Conservation (phyloP, 2,329 filamentous ascomycete genomes). For the Fusarium sp. region DNA sequence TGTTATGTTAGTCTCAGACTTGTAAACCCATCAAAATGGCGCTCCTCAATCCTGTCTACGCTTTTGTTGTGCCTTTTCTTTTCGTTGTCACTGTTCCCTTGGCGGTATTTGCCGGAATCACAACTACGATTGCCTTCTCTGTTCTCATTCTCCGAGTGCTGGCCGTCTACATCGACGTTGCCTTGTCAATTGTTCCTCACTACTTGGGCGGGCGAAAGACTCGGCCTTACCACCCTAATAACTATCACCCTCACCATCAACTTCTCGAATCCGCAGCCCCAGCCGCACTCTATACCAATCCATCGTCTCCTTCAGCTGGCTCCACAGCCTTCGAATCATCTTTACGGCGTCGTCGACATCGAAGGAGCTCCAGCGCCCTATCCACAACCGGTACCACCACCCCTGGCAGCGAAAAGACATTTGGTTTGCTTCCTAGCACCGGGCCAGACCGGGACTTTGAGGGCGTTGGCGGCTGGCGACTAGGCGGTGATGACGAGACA, state of each 20-base stretch:
- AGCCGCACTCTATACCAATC: slow-evolving; percentile 14
- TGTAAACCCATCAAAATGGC: slow-evolving; percentile 58
- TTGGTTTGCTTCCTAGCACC: slow-evolving; percentile 61
- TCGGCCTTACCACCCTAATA: slow-evolving; percentile 47
- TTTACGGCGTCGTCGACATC: slow-evolving; percentile 49
- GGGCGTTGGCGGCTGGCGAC: slow-evolving; percentile 70
- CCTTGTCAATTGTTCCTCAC: slow-evolving; percentile 68
- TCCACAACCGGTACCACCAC: slow-evolving; percentile 53
- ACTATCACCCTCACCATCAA: slow-evolving; percentile 34
- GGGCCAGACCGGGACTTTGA: slow-evolving; percentile 70
- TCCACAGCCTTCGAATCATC: slow-evolving; percentile 39
- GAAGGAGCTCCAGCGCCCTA: slow-evolving; percentile 54
- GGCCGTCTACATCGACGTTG: slow-evolving; percentile 74
- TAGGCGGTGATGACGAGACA: slow-evolving; percentile 60
- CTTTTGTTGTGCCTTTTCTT: slow-evolving; percentile 72
- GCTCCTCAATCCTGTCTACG: slow-evolving; percentile 67
- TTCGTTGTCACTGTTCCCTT: slow-evolving; percentile 73
- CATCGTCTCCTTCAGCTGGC: slow-evolving; percentile 31
- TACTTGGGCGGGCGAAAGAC: slow-evolving; percentile 61
- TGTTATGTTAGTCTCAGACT: slow-evolving; percentile 37
- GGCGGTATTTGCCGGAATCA: slow-evolving; percentile 72
- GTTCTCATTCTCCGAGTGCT: slow-evolving; percentile 72
- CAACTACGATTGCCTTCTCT: slow-evolving; percentile 71
- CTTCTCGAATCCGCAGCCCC: slow-evolving; percentile 23
- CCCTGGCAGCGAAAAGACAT: slow-evolving; percentile 53